Evolutionary conservation across 371 early-diverging fungal genomes (phyloP).

Genomic region (Phascolomyces articulosus): DNA sequence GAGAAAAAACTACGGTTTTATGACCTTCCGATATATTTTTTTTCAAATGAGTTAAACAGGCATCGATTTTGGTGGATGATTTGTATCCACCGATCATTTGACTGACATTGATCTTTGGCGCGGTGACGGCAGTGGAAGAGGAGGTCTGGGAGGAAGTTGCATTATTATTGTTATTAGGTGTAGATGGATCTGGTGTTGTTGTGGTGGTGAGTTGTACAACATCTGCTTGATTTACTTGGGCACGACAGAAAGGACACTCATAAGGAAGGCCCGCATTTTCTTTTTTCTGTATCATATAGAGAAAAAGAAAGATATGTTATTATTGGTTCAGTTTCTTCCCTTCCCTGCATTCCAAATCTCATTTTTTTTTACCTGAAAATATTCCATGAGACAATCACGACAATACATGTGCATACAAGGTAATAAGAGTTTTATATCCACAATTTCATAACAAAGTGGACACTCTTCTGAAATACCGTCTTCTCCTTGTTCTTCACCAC

Average conservation of each 20-base stretch:
- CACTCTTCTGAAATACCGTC: constrained; percentile 28
- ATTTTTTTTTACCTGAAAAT: constrained; percentile 47
- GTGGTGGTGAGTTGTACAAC: constrained; percentile 49
- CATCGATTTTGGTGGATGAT: constrained; percentile 66
- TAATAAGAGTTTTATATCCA: constrained; percentile 54
- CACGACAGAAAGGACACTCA: constrained; percentile 69
- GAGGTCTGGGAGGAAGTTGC: no score
- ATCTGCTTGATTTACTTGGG: constrained; percentile 51
- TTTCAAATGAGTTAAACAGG: constrained; percentile 53
- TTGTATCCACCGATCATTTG: constrained; percentile 56
- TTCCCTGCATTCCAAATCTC: neutral
- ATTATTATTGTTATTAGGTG: no score
- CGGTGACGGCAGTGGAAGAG: no score
- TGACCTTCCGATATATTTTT: constrained; percentile 29
- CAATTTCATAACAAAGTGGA: constrained; percentile 57
- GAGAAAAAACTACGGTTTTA: constrained; percentile 83
- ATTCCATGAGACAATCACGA: constrained; percentile 61
- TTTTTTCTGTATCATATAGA: constrained; percentile 29
- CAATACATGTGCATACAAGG: constrained; percentile 74
- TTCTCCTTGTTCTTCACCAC: neutral
- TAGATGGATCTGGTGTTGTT: no score
- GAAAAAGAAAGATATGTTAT: neutral
- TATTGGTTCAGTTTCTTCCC: no score
- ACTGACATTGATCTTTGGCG: constrained; percentile 29
- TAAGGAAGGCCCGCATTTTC: constrained; percentile 57